Conservation (phyloP, 495 filamentous ascomycete genomes). For the Aspergillus campestris region DNA sequence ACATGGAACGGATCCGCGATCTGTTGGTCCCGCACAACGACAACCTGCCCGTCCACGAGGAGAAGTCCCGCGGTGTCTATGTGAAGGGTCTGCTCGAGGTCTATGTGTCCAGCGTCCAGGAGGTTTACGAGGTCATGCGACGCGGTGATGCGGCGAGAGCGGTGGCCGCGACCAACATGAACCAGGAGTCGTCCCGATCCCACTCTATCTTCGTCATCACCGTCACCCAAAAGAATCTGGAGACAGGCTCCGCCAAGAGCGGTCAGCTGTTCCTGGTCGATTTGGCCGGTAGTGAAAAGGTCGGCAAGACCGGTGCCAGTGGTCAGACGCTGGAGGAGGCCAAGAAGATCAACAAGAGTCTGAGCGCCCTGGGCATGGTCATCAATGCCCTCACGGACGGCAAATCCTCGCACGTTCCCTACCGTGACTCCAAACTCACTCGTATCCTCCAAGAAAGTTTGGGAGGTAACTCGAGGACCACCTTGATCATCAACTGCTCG, state of each 20-base stretch:
- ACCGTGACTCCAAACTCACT: conserved; percentile 96
- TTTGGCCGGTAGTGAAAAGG: conserved; percentile 95
- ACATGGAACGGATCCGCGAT: conserved; percentile 98
- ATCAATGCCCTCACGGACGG: conserved; percentile 97
- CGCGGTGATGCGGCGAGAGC: conserved; percentile 80
- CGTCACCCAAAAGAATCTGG: conserved; percentile 94
- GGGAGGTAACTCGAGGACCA: conserved; percentile 94
- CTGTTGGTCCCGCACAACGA: conserved; percentile 85
- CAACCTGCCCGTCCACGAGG: conserved; percentile 93
- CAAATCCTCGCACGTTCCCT: conserved; percentile 95
- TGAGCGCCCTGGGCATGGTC: conserved; percentile 96
- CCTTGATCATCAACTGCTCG: conserved; percentile 96
- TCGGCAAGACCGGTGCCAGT: conserved; percentile 96
- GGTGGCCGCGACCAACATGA: conserved; percentile 99
- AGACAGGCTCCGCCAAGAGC: conserved; percentile 93
- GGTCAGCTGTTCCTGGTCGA: conserved; percentile 96
- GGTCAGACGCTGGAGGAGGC: conserved; percentile 97
- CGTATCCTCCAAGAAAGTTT: conserved; percentile 93
- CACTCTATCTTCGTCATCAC: conserved; percentile 98
- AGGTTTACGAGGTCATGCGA: conserved; percentile 96
- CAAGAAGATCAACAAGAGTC: conserved; percentile 99
- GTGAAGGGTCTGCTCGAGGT: conserved; percentile 93
- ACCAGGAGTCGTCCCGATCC: conserved; percentile 95
- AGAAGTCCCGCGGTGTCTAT: conserved; percentile 92
- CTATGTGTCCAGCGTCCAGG: conserved; percentile 90